Evolutionary conservation across 164 flowering plant genomes (phyloP).

Genomic region (Kingdonia uniflora): DNA sequence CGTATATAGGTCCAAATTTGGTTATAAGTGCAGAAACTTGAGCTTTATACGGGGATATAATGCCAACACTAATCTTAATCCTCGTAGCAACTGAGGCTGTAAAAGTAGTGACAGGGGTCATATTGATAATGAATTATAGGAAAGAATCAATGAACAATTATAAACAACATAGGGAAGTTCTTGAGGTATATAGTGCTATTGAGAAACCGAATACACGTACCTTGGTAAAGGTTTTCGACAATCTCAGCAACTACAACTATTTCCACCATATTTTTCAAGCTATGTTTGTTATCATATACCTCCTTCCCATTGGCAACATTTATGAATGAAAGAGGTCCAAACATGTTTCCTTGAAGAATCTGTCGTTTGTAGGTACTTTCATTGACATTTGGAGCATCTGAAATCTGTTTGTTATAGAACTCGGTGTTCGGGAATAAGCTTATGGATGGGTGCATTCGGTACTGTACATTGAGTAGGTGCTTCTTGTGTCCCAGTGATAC

Average conservation of each 20-base stretch:
- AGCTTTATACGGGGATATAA: slow-evolving; percentile 29
- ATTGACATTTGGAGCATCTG: slow-evolving; percentile 17
- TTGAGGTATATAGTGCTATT: not conserved
- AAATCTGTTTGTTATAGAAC: slow-evolving; percentile 15
- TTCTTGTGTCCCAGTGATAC: slow-evolving; percentile 16
- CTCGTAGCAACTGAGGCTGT: slow-evolving; percentile 13
- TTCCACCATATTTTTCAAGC: slow-evolving; percentile 29
- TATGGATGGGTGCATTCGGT: slow-evolving; percentile 33
- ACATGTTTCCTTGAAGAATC: slow-evolving; percentile 17
- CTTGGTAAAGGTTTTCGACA: slow-evolving; percentile 21
- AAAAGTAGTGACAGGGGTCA: no score
- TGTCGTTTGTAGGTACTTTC: not conserved
- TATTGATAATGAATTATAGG: no score
- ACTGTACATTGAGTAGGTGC: slow-evolving; percentile 27
- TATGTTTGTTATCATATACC: slow-evolving; percentile 3
- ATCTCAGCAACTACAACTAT: slow-evolving; percentile 23
- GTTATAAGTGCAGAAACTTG: slow-evolving; percentile 30
- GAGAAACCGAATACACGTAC: no score
- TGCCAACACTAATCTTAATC: slow-evolving; percentile 19
- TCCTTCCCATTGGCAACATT: slow-evolving; percentile 19
- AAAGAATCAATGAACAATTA: not conserved
- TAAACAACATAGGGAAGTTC: not conserved
- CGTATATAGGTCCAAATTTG: slow-evolving; percentile 19
- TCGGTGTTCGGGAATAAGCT: slow-evolving; percentile 24
- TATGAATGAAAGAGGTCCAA: slow-evolving; percentile 21